Percentiles rank a stretch among this genome's conserved stretches.
These are phyloP conservation scores for Adenanthera pavonina DNA, from an alignment of 306 rosid species.

Conservation along the genomic window DNA sequence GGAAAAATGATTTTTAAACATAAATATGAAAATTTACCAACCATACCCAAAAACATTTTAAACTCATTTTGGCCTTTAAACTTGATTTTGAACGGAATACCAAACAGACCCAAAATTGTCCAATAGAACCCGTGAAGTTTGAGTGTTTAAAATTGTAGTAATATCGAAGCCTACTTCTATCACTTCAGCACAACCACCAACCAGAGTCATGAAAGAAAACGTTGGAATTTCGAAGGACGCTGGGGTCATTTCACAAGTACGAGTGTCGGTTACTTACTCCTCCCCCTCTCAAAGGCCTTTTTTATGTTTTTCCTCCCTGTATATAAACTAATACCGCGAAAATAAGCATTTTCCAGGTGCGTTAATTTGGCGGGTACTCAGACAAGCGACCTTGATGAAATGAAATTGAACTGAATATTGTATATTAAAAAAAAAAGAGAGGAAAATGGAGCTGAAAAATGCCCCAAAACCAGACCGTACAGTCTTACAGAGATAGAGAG, in stretches of 20 bases:
- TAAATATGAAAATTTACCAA: no score
- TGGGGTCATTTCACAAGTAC: conserved; percentile 30
- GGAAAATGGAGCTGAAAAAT: conserved; percentile 24
- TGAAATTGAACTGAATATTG: not conserved
- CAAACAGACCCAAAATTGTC: no score
- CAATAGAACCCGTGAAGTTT: not conserved
- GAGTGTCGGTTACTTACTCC: conserved; percentile 51
- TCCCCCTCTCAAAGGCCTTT: not conserved
- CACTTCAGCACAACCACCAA: not conserved
- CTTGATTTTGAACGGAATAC: no score
- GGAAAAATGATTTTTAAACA: no score
- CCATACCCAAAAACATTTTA: no score
- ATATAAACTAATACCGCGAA: conserved; percentile 16
- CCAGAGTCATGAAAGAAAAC: not conserved
- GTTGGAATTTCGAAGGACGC: not conserved
- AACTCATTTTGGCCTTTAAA: no score
- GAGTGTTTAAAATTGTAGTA: not conserved
- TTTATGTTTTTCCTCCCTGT: no score
- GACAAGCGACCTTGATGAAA: not conserved
- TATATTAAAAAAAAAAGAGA: not conserved
- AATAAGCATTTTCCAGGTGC: conserved; percentile 41
- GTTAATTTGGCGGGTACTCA: conserved; percentile 52
- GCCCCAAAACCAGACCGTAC: conserved; percentile 56
- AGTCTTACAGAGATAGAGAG: not conserved
- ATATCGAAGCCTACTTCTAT: conserved; percentile 24